Conservation (phyloP, 83 land plant genomes). For the Picea abies region DNA sequence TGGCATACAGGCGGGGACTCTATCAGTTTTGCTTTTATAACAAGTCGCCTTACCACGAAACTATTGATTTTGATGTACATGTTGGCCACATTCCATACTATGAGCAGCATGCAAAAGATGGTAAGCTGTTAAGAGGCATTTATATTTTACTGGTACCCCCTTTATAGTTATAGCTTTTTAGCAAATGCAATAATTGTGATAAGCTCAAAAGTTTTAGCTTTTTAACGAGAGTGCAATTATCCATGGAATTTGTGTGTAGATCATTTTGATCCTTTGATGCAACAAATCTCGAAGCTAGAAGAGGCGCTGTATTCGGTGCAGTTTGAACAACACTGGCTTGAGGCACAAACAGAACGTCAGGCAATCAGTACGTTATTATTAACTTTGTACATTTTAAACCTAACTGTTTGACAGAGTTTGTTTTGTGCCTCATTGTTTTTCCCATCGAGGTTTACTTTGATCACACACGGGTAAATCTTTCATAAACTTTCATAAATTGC, state of each 20-base stretch:
- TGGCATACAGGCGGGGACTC: constrained; percentile 58
- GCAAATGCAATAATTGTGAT: background rate
- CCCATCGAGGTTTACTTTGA: background rate
- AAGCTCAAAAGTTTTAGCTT: constrained; percentile 4
- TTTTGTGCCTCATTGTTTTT: background rate
- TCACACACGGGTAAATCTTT: background rate
- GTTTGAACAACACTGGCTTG: constrained; percentile 90
- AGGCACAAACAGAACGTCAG: constrained; percentile 95
- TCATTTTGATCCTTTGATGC: constrained; percentile 77
- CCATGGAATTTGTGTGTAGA: constrained; percentile 42
- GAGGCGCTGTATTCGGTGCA: constrained; percentile 72
- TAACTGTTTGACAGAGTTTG: background rate
- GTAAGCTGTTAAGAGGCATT: constrained; percentile 30
- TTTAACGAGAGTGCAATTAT: constrained; percentile 2
- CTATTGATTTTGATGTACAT: constrained; percentile 71
- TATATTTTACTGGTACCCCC: background rate
- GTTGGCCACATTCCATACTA: constrained; percentile 46
- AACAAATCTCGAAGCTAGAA: constrained; percentile 77
- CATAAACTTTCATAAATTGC: background rate
- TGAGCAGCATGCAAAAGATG: constrained; percentile 81
- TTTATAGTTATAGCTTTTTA: background rate
- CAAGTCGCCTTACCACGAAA: constrained; percentile 81
- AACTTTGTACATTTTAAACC: constrained; percentile 7
- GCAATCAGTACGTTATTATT: constrained; percentile 50
- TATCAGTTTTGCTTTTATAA: constrained; percentile 86